Percentiles rank a stretch among this genome's conserved stretches.
These are phyloP conservation scores for Ophiostoma populinum DNA, from an alignment of 2,329 filamentous ascomycete genomes.

Conservation along the genomic window DNA sequence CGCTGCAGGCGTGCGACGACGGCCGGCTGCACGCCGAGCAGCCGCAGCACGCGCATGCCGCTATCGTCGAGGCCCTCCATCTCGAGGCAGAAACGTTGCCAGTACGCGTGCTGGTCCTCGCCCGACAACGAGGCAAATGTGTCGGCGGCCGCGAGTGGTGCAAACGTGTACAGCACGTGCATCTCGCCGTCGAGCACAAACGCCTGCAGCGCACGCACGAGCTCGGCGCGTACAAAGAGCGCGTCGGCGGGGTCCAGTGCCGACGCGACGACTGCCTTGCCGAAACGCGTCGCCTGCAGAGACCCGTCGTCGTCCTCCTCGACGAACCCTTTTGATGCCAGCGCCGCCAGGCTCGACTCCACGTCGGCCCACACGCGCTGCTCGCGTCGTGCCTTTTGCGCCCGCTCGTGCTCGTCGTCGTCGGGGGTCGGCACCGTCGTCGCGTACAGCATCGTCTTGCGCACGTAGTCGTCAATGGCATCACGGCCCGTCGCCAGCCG, in stretches of 20 bases:
- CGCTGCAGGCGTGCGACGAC: slow-evolving; percentile 53
- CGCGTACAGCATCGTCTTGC: slow-evolving; percentile 45
- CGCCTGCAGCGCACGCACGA: slow-evolving; percentile 46
- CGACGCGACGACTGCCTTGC: slow-evolving; percentile 54
- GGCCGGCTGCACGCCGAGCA: slow-evolving; percentile 51
- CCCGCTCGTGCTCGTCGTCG: slow-evolving; percentile 28
- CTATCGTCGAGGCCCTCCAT: slow-evolving; percentile 56
- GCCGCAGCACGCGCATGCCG: slow-evolving; percentile 47
- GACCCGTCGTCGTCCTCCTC: slow-evolving; percentile 28
- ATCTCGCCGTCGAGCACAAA: slow-evolving; percentile 72
- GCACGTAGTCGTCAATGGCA: slow-evolving; percentile 50
- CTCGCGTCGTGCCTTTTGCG: slow-evolving; percentile 2
- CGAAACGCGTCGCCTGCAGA: slow-evolving; percentile 40
- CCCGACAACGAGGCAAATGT: too few relatives aligned
- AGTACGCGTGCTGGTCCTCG: too few relatives aligned
- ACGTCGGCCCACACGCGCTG: slow-evolving; percentile 24
- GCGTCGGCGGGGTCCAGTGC: slow-evolving; percentile 60
- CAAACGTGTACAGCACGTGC: slow-evolving; percentile 64
- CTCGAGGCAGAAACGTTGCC: slow-evolving; percentile 55
- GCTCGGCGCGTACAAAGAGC: slow-evolving; percentile 52
- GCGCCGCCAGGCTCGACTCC: slow-evolving; percentile 31
- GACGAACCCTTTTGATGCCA: slow-evolving; percentile 26
- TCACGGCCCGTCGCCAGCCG: slow-evolving; percentile 47
- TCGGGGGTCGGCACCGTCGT: slow-evolving; percentile 15
- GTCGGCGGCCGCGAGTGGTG: slow-evolving; percentile 37